Conservation (phyloP, 805 yeast species). For the Debaryomyces tyrocola region DNA sequence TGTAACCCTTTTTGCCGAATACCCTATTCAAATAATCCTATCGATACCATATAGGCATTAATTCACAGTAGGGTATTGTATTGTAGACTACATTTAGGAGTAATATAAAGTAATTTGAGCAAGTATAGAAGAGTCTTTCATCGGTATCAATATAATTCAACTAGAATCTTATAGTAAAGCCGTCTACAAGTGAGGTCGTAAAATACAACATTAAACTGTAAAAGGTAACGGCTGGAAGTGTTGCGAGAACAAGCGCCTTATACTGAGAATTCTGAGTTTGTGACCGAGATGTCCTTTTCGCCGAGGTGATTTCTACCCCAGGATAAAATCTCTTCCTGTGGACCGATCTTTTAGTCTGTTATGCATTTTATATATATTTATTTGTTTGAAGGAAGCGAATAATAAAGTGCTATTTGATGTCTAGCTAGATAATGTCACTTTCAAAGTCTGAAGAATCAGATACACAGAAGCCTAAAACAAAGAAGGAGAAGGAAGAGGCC, state of each 20-base stretch:
- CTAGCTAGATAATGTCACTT: background rate
- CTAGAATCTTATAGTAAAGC: too few species aligned
- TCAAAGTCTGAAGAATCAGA: background rate
- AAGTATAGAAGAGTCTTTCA: too few species aligned
- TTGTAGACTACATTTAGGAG: too few species aligned
- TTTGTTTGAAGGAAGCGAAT: background rate
- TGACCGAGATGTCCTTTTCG: background rate
- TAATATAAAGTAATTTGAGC: too few species aligned
- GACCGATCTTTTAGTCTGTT: background rate
- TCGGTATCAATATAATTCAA: too few species aligned
- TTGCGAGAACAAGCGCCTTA: background rate
- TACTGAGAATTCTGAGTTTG: background rate
- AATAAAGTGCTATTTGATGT: background rate
- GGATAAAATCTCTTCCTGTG: background rate
- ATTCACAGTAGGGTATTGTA: too few species aligned
- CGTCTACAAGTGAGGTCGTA: too few species aligned
- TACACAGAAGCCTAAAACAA: background rate
- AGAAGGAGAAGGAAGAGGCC: slow-evolving; percentile 18
- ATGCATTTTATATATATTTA: background rate
- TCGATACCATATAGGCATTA: too few species aligned
- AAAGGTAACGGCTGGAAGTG: background rate
- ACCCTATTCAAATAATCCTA: too few species aligned
- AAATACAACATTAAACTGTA: too few species aligned
- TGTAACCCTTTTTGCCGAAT: too few species aligned
- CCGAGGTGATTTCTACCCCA: background rate